Base-by-base conservation (phyloP, 495 filamentous ascomycete species). In the Amniculicola lignicola region DNA sequence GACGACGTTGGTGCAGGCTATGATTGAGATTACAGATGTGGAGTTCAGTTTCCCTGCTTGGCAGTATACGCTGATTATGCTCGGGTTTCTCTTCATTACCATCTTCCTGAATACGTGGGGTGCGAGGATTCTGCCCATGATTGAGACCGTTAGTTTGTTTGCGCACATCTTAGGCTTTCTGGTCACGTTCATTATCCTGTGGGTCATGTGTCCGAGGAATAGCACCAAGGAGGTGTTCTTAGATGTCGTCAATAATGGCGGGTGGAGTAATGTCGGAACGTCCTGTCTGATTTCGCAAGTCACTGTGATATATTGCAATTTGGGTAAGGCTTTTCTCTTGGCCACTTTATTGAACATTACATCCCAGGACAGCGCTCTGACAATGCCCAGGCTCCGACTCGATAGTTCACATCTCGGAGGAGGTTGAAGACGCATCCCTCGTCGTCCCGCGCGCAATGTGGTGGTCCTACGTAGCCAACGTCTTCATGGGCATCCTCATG, bases 91-190 rank as follows among this genome's bases (percentile, higher is more conserved):
- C 2, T n/a, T 63, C 2, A 33, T 72, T 35, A 75, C 46, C 19
- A 67, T 70, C 25, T 19, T 52, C 7, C 71, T 76, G 58, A 80
- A 79, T 43, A 74, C 74, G 9, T 71, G 67, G 36, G 66, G 66
- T 0, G 66, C 73, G 0, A 67, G 63, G 12, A 42, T 61, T 16
- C 65, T 80, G 54, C 74, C 76, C 0, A 51, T 63, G 27, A 41
- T 77, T 7, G 68, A 75, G 44, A 72, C 66, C 7, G 31, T 74
- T 0, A 66, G 71, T 14, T 56, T 79, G 15, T 56, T 74, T 19
- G 51, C 71, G 0, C 76, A 79, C 54, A 29, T 77, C 11, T 47
- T 66, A n/a, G 72, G 70, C 4, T 78, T 74, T 55, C 45, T 72
- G 22, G 63, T 67, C 5, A 68, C 69, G 5, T 59, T 77, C 15